Evolutionary conservation across 1,284 basidiomycete species (phyloP).

Genomic region (Calocybe gambosa): DNA sequence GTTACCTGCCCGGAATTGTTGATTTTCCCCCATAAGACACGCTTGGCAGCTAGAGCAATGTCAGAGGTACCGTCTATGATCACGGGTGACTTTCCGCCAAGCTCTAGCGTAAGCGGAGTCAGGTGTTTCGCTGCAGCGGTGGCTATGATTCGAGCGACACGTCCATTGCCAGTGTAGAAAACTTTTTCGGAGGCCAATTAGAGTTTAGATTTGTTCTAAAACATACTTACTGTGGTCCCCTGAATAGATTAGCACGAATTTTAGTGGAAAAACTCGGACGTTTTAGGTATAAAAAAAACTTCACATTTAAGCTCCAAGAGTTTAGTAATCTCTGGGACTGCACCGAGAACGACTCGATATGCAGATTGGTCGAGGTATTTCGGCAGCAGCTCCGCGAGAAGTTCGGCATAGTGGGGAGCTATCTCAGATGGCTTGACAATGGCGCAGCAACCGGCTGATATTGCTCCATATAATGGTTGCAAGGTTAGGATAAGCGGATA

Average conservation of each 20-base stretch:
- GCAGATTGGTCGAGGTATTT: conserved; percentile 77
- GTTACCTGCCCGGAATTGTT: conserved; percentile 60
- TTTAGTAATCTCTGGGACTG: conserved; percentile 68
- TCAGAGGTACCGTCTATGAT: conserved; percentile 68
- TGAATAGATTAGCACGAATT: neutral
- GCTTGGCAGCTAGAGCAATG: conserved; percentile 49
- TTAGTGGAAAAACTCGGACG: neutral
- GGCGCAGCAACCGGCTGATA: conserved; percentile 68
- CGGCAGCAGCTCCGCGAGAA: conserved; percentile 69
- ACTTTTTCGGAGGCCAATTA: conserved; percentile 18
- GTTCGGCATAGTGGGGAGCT: conserved; percentile 57
- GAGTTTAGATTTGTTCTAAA: neutral
- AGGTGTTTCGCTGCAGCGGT: conserved; percentile 66
- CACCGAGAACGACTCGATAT: conserved; percentile 71
- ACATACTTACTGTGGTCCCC: conserved; percentile 21
- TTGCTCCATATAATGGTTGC: conserved; percentile 50
- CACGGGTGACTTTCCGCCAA: conserved; percentile 77
- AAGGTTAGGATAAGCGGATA: conserved; percentile 25
- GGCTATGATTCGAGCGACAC: conserved; percentile 60
- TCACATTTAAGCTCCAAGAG: conserved; percentile 74
- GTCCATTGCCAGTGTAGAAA: conserved; percentile 44
- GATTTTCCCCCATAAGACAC: conserved; percentile 77
- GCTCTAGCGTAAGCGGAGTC: conserved; percentile 63
- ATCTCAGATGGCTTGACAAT: conserved; percentile 81
- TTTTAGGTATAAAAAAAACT: conserved; percentile 15